These are phyloP conservation scores for Cyberlindnera mississippiensis DNA, from an alignment of 805 yeast genomes.

Conservation along the genomic window DNA sequence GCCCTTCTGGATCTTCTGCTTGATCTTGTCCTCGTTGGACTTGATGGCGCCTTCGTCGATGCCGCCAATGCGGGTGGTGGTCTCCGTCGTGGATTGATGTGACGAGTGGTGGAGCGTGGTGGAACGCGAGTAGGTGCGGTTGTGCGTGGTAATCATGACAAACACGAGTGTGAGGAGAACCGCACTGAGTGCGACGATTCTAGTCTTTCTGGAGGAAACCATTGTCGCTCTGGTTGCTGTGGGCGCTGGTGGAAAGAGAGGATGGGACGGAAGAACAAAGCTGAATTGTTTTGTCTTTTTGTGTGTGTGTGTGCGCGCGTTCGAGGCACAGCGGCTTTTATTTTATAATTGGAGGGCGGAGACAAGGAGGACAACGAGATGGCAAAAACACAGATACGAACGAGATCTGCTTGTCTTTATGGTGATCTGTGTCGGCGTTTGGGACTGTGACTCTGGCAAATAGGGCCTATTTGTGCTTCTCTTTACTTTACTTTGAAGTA, in stretches of 20 bases:
- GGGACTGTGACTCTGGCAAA: too few species aligned
- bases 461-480: too few species aligned
- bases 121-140: conserved; percentile 3
- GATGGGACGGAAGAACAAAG: neutral
- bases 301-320: too few species aligned
- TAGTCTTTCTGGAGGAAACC: conserved; percentile 32
- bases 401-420: too few species aligned
- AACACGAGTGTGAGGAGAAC: conserved; percentile 35
- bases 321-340: too few species aligned
- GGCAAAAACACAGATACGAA: too few species aligned
- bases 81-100: conserved; percentile 9
- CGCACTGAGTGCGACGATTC: conserved; percentile 40
- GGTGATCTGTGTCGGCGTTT: too few species aligned
- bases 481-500: too few species aligned
- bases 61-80: conserved; percentile 28
- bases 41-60: conserved; percentile 41
- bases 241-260: neutral
- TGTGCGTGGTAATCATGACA: conserved; percentile 32
- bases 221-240: neutral
- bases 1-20: conserved; percentile 15
- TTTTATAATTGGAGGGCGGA: too few species aligned
- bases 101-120: neutral
- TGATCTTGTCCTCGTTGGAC: conserved; percentile 31
- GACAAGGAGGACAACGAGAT: too few species aligned
- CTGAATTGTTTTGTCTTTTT: too few species aligned